Evolutionary conservation across 768 basidiomycete species (phyloP), one percentile per base, ranked within the genome.

Genomic region (Kwoniella botswanensis): DNA sequence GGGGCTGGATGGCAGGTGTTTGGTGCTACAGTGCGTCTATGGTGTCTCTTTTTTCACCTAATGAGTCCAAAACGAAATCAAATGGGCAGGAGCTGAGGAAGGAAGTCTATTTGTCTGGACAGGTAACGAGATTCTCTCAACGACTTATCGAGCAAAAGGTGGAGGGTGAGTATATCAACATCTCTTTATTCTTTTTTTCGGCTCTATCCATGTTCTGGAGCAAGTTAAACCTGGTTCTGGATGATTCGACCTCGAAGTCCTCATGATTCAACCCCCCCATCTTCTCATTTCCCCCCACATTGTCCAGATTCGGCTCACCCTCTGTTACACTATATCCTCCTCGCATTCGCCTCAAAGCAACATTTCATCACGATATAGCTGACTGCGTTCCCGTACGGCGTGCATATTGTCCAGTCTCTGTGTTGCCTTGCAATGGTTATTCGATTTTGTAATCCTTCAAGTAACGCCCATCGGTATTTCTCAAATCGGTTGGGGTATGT

Each of bases 361-460:
- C 26, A 26, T 26, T 26, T 4, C 26, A 26, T 26, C 26, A 26
- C 26, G 26, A 26, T 26, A 18, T 52, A 52, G 15, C 50, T 15
- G 50, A 52, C 35, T 35, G 35, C 7, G 35, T 9, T 1, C 35
- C 35, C 7, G 35, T 35, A 9, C 35, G 35, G 35, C 35, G 5
- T 35, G 5, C 35, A 35, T 35, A 6, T 35, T 35, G 35, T 35
- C 35, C 46, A 72, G 71, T 65, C 67, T 72, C 3, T 62, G 61
- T 50, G 71, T 72, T 11, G 71, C 71, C 54, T 41, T 68, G 22
- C 71, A 72, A 65, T 72, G 71, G 71, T 63, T 72, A 26, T 72
- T 72, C 50, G 71, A 72, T 61, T 72, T 72, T 56, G 71, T 72
- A 6, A 29, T 72, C 42, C 71, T 72, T 13, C 53, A 66, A 68